A percentile compares a stretch with the other conserved stretches of the same genome.
Conservation (phyloP, 345 rosid genomes). For the Lepidium didymum region DNA sequence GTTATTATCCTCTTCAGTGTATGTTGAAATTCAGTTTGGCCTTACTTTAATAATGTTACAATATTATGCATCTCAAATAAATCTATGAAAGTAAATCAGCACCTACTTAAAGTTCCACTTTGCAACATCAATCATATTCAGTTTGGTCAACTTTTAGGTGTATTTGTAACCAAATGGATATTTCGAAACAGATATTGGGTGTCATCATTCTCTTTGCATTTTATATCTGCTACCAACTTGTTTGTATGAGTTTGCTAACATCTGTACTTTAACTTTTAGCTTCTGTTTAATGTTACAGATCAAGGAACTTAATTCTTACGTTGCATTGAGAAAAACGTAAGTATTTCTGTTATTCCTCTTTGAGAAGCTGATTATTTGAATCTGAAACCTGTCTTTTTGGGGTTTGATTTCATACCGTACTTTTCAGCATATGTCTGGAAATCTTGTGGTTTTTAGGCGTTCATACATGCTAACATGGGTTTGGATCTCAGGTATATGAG, state of each 20-base stretch:
- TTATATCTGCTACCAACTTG: background rate
- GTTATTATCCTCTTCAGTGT: conserved; percentile 5
- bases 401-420: background rate
- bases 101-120: background rate
- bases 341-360: conserved; percentile 14
- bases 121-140: background rate
- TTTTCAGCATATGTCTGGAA: background rate
- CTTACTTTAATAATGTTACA: background rate
- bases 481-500: conserved; percentile 59
- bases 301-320: conserved; percentile 92
- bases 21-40: background rate
- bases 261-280: background rate
- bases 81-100: background rate
- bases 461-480: conserved; percentile 9
- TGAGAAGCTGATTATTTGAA: background rate
- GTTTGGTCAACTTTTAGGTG: background rate
- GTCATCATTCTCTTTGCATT: background rate
- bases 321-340: conserved; percentile 89
- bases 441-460: background rate
- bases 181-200: background rate
- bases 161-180: background rate
- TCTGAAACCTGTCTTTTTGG: background rate
- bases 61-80: background rate
- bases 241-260: background rate
- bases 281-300: conserved; percentile 46